phyloP scores from a whole-genome alignment of 495 filamentous ascomycete genomes.

The Baudoinia panamericana region DNA sequence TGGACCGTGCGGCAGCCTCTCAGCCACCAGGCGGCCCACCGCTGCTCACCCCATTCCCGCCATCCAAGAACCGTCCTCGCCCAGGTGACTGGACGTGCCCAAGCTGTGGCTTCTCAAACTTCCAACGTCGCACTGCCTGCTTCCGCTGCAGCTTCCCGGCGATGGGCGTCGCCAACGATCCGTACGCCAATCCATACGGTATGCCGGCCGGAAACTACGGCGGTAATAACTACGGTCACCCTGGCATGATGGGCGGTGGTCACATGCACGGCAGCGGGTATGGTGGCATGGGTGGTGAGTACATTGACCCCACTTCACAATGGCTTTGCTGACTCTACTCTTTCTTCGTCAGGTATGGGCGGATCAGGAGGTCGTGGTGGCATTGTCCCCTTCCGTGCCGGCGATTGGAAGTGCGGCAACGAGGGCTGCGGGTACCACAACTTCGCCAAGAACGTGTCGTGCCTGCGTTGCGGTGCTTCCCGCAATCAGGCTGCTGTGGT shows the following conservation, averaged over 20 bases:
- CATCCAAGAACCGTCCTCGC: constrained; percentile 92
- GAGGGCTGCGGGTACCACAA: constrained; percentile 99
- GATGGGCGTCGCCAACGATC: constrained; percentile 58
- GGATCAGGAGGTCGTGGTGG: constrained; percentile 42
- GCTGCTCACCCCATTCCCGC: constrained; percentile 90
- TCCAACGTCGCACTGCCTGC: constrained; percentile 93
- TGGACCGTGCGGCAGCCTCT: constrained; percentile 65
- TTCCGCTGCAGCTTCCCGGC: constrained; percentile 98
- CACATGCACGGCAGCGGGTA: constrained; percentile 71
- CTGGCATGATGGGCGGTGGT: constrained; percentile 66
- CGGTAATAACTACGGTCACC: constrained; percentile 44
- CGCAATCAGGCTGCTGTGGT: constrained; percentile 86
- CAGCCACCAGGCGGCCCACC: constrained; percentile 35
- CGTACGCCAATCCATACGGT: constrained; percentile 59
- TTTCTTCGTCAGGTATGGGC: constrained; percentile 2
- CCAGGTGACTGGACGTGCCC: constrained; percentile 99
- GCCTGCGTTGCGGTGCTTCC: constrained; percentile 87
- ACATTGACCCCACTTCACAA: no score
- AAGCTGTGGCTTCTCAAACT: constrained; percentile 83
- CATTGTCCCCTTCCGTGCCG: constrained; percentile 90
- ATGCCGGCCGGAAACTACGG: constrained; percentile 33
- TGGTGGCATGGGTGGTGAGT: constrained; percentile 47
- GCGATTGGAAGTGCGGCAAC: constrained; percentile 97
- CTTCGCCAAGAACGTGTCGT: constrained; percentile 98
- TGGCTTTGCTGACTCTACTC: no score